Evolutionary conservation across 2,329 filamentous ascomycete genomes (phyloP).

Genomic region (Aspergillus neotritici): DNA sequence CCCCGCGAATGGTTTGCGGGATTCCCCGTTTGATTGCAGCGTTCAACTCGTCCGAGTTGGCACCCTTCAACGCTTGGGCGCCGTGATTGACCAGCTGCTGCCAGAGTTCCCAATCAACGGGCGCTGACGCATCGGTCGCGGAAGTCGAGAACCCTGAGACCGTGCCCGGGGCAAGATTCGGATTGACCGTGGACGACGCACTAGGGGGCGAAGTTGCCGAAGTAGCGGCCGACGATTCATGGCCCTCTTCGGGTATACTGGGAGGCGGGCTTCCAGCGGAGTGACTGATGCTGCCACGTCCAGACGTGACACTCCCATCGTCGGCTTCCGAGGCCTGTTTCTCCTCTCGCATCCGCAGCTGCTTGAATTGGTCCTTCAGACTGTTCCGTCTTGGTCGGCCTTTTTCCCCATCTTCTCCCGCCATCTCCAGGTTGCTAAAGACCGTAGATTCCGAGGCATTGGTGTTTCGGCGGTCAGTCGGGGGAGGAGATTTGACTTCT

Average conservation of each 20-base stretch:
- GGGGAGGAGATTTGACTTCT: slow-evolving; percentile 53
- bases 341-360: slow-evolving; percentile 69
- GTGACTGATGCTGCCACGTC: slow-evolving; percentile 39
- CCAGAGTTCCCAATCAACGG: slow-evolving; percentile 99
- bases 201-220: slow-evolving; percentile 36
- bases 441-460: slow-evolving; percentile 73
- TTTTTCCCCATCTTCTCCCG: slow-evolving; percentile 64
- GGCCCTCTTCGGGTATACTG: slow-evolving; percentile 44
- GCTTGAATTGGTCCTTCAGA: slow-evolving; percentile 72
- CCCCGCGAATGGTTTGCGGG: slow-evolving; percentile 89
- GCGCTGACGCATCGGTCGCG: slow-evolving; percentile 56
- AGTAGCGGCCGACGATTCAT: slow-evolving; percentile 28
- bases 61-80: slow-evolving; percentile 77
- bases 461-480: slow-evolving; percentile 61
- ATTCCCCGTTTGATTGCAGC: slow-evolving; percentile 89
- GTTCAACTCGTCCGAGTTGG: slow-evolving; percentile 84
- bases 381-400: slow-evolving; percentile 55
- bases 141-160: slow-evolving; percentile 73
- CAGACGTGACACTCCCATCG: slow-evolving; percentile 46
- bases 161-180: slow-evolving; percentile 73
- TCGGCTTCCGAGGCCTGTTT: slow-evolving; percentile 55
- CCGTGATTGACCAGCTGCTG: slow-evolving; percentile 94
- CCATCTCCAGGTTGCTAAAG: slow-evolving; percentile 72
- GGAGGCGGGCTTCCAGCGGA: slow-evolving; percentile 45
- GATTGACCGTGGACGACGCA: slow-evolving; percentile 61